A percentile compares a stretch with the other conserved stretches of the same genome.
Evolutionary conservation across 163 green algal species (phyloP).

Genomic region (Chlorella variabilis): DNA sequence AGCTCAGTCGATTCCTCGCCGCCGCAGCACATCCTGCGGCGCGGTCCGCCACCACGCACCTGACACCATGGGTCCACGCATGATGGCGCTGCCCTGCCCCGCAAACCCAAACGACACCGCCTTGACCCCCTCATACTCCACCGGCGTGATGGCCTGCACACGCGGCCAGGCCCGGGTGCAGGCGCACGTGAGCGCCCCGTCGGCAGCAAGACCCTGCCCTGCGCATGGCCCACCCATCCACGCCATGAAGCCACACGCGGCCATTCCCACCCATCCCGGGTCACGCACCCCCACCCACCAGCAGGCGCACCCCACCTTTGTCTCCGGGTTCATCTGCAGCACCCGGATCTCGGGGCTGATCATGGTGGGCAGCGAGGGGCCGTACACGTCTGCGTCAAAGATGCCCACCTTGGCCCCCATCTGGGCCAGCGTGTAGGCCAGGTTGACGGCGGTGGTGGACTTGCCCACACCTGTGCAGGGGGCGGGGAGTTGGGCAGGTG

Average conservation of each 20-base stretch:
- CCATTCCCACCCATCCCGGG: too few species aligned
- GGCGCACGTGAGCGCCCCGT: too few species aligned
- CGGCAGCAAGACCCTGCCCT: conserved; percentile 14
- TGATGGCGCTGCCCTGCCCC: conserved; percentile 96
- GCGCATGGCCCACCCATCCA: too few species aligned
- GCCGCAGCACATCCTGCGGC: too few species aligned
- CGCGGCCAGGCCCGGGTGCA: conserved; percentile 30
- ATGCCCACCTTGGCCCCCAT: conserved; percentile 93
- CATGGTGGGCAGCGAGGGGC: conserved; percentile 96
- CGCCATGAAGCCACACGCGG: too few species aligned
- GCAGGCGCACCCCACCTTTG: conserved; percentile 57
- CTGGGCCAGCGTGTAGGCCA: conserved; percentile 95
- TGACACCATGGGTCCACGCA: conserved; percentile 97
- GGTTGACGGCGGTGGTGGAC: conserved; percentile 95
- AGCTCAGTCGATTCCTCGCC: too few species aligned
- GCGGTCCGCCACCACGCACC: too few species aligned
- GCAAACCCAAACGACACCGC: conserved; percentile 97
- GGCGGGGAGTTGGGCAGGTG: not conserved
- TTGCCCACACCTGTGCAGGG: conserved; percentile 96
- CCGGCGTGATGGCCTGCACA: conserved; percentile 82
- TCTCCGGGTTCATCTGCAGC: conserved; percentile 83
- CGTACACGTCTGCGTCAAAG: conserved; percentile 98
- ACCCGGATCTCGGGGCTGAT: conserved; percentile 76
- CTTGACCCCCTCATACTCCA: conserved; percentile 96
- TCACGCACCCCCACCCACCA: too few species aligned